Percentiles rank a stretch among this genome's conserved stretches.
phyloP scores from a whole-genome alignment of 169 alveolate species.

The Plasmodium gonderi region DNA sequence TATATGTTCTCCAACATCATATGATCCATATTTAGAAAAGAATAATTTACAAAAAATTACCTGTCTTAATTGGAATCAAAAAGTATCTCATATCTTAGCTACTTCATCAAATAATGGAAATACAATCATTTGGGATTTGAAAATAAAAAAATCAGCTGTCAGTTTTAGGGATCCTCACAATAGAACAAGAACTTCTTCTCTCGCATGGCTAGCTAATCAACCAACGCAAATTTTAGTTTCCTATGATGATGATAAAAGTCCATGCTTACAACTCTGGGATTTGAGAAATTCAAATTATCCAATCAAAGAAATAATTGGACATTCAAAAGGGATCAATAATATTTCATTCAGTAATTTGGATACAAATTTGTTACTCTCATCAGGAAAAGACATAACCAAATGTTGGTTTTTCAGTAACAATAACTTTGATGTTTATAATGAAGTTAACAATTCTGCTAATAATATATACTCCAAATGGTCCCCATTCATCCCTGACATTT shows the following conservation, averaged over 20 bases:
- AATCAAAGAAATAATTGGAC: conserved; percentile 85
- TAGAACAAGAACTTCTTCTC: conserved; percentile 85
- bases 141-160: conserved; percentile 87
- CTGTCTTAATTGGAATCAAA: conserved; percentile 83
- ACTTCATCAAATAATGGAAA: conserved; percentile 87
- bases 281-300: conserved; percentile 87
- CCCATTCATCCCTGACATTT: conserved; percentile 78
- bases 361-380: conserved; percentile 83
- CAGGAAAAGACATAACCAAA: conserved; percentile 86
- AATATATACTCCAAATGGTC: conserved; percentile 78
- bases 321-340: conserved; percentile 87
- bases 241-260: conserved; percentile 88
- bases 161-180: conserved; percentile 88
- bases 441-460: conserved; percentile 57
- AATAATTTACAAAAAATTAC: conserved; percentile 79
- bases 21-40: conserved; percentile 75
- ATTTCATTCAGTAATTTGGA: conserved; percentile 84
- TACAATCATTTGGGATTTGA: conserved; percentile 88
- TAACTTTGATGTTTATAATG: conserved; percentile 64
- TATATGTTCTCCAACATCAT: conserved; percentile 65
- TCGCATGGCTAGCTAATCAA: conserved; percentile 89
- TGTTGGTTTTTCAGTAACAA: conserved; percentile 84
- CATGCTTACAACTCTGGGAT: conserved; percentile 90
- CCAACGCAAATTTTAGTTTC: conserved; percentile 88
- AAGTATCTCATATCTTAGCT: conserved; percentile 88